Evolutionary conservation across 306 rosid species (phyloP).

Genomic region (Trifolium repens): DNA sequence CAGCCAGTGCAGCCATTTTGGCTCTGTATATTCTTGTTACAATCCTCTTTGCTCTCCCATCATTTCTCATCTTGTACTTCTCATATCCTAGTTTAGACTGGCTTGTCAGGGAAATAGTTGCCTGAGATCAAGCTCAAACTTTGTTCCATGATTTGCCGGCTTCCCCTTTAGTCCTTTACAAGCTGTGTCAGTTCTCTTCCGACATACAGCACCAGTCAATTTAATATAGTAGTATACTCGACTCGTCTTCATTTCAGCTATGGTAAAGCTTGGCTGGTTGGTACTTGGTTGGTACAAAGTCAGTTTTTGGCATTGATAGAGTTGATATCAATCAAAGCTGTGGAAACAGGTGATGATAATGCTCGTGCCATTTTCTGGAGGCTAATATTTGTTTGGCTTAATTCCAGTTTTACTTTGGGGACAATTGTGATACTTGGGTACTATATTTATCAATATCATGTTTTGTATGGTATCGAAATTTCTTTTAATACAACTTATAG

Average conservation of each 20-base stretch:
- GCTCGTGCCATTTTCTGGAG: conserved; percentile 24
- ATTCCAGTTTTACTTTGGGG: background rate
- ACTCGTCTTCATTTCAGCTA: conserved; percentile 37
- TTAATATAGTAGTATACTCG: conserved; percentile 1
- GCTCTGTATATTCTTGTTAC: conserved; percentile 86
- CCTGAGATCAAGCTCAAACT: conserved; percentile 53
- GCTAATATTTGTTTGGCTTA: conserved; percentile 32
- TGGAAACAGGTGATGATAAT: conserved; percentile 29
- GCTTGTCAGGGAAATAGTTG: conserved; percentile 88
- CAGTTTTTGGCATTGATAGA: conserved; percentile 22
- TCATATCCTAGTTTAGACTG: conserved; percentile 98
- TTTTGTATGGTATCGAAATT: conserved; percentile 37
- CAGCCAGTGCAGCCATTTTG: conserved; percentile 89
- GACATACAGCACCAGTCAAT: conserved; percentile 11
- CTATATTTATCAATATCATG: conserved; percentile 16
- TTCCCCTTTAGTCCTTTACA: conserved; percentile 28
- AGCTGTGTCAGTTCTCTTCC: conserved; percentile 40
- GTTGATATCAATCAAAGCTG: conserved; percentile 28
- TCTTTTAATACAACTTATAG: conserved; percentile 4
- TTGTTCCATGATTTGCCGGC: conserved; percentile 47
- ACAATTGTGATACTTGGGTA: background rate
- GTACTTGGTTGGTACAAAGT: conserved; percentile 29
- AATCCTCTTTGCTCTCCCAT: conserved; percentile 84
- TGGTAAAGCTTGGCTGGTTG: conserved; percentile 34
- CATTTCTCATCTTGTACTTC: conserved; percentile 88